Conservation (phyloP, 2,329 filamentous ascomycete genomes). For the Ophiostoma pallidulum region DNA sequence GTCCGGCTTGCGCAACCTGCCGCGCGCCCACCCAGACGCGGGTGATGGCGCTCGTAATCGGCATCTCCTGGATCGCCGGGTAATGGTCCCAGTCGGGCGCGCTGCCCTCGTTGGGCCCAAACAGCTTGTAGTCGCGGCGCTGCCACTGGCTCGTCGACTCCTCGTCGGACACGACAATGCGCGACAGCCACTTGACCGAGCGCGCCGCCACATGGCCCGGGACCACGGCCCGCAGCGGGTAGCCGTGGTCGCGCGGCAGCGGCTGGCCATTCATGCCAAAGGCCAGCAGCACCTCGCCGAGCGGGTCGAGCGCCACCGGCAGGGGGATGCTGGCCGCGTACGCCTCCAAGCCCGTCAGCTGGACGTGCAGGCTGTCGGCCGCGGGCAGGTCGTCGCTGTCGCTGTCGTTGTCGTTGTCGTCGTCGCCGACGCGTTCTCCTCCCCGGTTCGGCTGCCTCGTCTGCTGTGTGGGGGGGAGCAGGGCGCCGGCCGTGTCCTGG, state of each 20-base stretch:
- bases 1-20: no score
- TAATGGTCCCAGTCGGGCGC: constrained; percentile 54
- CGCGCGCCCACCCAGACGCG: constrained; percentile 31
- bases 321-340: constrained; percentile 55
- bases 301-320: constrained; percentile 46
- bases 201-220: constrained; percentile 58
- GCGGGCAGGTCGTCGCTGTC: constrained; percentile 19
- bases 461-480: no score
- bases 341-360: constrained; percentile 50
- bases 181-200: constrained; percentile 60
- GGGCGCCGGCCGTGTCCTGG: no score
- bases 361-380: constrained; percentile 44
- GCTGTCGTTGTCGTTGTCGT: background rate
- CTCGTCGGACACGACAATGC: constrained; percentile 54
- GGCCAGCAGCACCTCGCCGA: constrained; percentile 55
- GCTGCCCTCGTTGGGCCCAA: constrained; percentile 51
- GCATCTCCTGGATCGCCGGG: constrained; percentile 58
- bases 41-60: constrained; percentile 59
- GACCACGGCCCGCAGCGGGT: constrained; percentile 51
- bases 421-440: constrained; percentile 5
- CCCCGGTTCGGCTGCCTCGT: no score
- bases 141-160: constrained; percentile 59
- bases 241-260: constrained; percentile 57
- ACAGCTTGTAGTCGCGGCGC: constrained; percentile 58
- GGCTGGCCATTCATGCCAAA: constrained; percentile 58